These are phyloP conservation scores for Eudorina sp. DNA, from an alignment of 139 green algal species.

Conservation along the genomic window DNA sequence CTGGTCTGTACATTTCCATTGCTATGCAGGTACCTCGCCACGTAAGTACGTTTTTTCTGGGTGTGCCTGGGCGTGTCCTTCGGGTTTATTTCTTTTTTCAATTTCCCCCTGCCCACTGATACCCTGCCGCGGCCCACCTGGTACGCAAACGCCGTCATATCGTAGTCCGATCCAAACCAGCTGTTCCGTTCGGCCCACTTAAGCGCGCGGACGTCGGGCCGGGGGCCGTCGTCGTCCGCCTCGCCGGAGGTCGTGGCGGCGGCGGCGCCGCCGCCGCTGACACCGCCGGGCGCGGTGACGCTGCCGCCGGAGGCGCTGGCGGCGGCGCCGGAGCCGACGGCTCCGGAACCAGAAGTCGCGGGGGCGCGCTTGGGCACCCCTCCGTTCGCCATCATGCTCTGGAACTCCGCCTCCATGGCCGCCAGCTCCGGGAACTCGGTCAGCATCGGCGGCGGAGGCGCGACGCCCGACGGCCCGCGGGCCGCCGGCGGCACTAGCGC, in stretches of 20 bases:
- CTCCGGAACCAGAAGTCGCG: background rate
- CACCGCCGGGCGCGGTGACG: no score
- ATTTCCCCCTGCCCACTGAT: no score
- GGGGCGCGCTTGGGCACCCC: background rate
- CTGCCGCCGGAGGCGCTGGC: background rate
- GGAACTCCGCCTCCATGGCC: constrained; percentile 71
- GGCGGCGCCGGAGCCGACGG: background rate
- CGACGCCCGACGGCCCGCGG: background rate
- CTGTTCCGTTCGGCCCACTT: constrained; percentile 69
- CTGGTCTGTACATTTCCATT: no score
- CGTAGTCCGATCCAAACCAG: constrained; percentile 71
- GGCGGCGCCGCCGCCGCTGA: background rate
- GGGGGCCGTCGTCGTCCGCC: background rate
- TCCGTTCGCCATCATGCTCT: constrained; percentile 20
- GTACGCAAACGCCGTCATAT: constrained; percentile 74
- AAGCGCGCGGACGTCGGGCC: constrained; percentile 59
- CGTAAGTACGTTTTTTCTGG: no score
- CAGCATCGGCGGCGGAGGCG: constrained; percentile 25
- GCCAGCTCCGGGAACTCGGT: constrained; percentile 66
- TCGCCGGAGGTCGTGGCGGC: background rate
- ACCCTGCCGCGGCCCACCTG: constrained; percentile 29
- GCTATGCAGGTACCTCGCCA: no score
- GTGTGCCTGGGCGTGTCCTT: no score
- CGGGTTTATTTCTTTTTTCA: no score
- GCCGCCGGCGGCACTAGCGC: constrained; percentile 1